Evolutionary conservation across 139 green algal species (phyloP), one percentile per base, ranked within the genome.

Genomic region (Volvox africanus): DNA sequence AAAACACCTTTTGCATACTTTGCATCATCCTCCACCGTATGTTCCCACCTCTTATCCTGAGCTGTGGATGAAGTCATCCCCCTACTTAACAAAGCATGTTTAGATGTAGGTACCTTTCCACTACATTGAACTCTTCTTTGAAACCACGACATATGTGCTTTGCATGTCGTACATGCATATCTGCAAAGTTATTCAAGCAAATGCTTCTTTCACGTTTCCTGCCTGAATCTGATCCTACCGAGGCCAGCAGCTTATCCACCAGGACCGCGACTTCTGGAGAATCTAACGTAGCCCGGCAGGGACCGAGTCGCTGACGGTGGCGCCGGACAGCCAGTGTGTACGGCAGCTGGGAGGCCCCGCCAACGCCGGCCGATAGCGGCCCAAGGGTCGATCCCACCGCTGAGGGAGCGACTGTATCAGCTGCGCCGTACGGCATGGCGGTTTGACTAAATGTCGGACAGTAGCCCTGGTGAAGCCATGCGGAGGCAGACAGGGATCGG

Each of bases 271-370:
- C 91, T 79, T 95, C 91, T 0, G 84, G 89, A 11, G 93, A 86
- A 67, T 95, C 93, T 0, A 95, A 36, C 11, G 88, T 93, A 24
- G 93, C 85, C 30, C 79, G 87, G 88, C 87, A 92, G 0, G 92
- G 65, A 17, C 81, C 80, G 50, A 69, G 69, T 33, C 79, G 76
- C 22, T 28, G 30, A 33, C 36, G 78, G 78, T 84, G 36, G 20
- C 21, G 78, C 36, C 62, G 36, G 28, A 33, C 1, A 1, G 32
- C 75, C 75, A 32, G 32, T 21, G 21, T 33, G 71, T 79, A 9
- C 2, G 71, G 28, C 71, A 79, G 44, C 5, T 55, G 44, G 44
- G 44, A 79, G 21, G 16, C 37, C 14, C 71, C 21, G 71, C 71
- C 71, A 30, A n/a, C 71, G 19, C 71, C 37, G 19, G 21, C 33